Percentiles rank a stretch among this genome's conserved stretches.
Conservation (phyloP, 345 rosid species). For the Salix purpurea region DNA sequence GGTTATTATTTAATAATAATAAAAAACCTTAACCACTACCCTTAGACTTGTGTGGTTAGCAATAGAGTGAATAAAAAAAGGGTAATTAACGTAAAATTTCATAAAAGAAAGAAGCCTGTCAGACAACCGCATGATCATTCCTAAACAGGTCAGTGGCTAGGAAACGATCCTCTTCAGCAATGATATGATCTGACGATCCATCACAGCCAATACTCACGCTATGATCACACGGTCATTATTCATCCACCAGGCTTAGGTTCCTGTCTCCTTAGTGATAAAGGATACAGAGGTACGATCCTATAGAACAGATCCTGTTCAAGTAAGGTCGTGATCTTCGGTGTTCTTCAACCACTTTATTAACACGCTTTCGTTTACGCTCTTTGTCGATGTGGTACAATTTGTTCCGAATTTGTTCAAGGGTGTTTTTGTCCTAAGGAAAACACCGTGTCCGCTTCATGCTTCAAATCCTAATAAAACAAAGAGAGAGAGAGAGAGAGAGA, state of each 20-base stretch:
- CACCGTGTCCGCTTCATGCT: no score
- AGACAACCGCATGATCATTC: conserved; percentile 9
- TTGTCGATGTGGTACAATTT: not conserved
- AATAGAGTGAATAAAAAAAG: no score
- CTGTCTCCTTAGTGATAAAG: not conserved
- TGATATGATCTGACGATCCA: rapidly evolving
- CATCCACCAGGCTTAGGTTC: not conserved
- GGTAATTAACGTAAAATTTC: no score
- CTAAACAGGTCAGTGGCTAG: not conserved
- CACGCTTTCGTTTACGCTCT: rapidly evolving
- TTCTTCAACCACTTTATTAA: rapidly evolving
- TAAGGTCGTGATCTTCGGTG: rapidly evolving
- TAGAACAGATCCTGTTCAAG: conserved; percentile 27
- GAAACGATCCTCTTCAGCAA: conserved; percentile 3
- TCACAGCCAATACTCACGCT: not conserved
- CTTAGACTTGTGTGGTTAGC: no score
- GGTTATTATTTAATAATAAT: no score
- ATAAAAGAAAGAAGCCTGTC: not conserved
- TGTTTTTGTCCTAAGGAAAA: no score
- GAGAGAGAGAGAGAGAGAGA: no score
- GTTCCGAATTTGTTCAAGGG: no score
- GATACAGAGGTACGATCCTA: conserved; percentile 19
- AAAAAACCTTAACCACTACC: no score
- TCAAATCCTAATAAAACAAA: no score
- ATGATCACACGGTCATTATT: not conserved